These are phyloP conservation scores for Beauveria asiatica DNA, from an alignment of 2,329 filamentous ascomycete species.

Conservation along the genomic window DNA sequence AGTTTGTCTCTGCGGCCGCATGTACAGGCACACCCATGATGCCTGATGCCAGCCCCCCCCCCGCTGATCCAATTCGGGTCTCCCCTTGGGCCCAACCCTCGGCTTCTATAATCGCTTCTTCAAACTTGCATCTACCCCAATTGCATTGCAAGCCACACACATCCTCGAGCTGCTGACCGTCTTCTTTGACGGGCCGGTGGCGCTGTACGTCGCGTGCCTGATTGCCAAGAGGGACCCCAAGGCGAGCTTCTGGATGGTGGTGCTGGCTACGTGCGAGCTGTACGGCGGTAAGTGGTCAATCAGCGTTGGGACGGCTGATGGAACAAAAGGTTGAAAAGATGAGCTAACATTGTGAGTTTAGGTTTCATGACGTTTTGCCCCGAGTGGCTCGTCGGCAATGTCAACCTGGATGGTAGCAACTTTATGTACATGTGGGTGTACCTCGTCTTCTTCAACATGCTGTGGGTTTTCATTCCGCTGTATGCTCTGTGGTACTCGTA, in stretches of 20 bases:
- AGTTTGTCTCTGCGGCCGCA: too few species aligned
- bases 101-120: too few species aligned
- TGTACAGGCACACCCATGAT: too few species aligned
- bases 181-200: conserved; percentile 51
- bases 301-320: neutral
- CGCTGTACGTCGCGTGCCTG: conserved; percentile 51
- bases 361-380: conserved; percentile 65
- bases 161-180: conserved; percentile 56
- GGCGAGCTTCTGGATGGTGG: conserved; percentile 53
- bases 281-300: conserved; percentile 45
- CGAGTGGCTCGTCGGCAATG: conserved; percentile 56
- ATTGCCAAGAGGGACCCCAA: conserved; percentile 46
- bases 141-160: neutral
- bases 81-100: too few species aligned
- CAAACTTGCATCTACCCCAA: too few species aligned
- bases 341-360: conserved; percentile 17
- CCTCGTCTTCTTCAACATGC: conserved; percentile 58
- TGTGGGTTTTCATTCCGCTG: conserved; percentile 57
- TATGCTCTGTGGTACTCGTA: conserved; percentile 50
- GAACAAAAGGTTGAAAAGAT: neutral
- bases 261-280: conserved; percentile 57
- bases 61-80: too few species aligned
- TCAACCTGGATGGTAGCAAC: conserved; percentile 56
- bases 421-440: conserved; percentile 63
- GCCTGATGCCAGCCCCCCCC: too few species aligned